Base-by-base conservation (phyloP, 1,284 basidiomycete species). In the Xanthoconium separans region DNA sequence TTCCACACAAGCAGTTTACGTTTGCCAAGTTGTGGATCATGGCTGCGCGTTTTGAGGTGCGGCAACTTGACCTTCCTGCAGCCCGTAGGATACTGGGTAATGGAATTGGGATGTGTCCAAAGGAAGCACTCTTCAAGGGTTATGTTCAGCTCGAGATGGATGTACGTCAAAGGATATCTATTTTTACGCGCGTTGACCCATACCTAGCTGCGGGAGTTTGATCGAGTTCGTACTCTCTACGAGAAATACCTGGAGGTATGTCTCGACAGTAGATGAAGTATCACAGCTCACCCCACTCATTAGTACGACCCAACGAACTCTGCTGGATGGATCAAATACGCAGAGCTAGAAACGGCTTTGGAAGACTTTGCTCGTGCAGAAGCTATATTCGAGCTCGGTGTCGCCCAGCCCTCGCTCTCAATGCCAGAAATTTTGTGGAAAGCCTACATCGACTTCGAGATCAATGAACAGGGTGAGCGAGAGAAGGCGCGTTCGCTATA, bases 381-480 rank as follows among this genome's bases (percentile, higher is more conserved):
- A 15, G 95, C 87, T 4, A 95, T 99, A 66, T 99, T 94, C 72
- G 95, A 99, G 72, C 85, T 99, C 37, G 97, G 93, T 4, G 84
- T 96, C n/a, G 79, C 88, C 4, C 97, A 99, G 66, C 73, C 81
- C 1, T 85, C 87, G n/a, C 79, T 99, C 40, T 95, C 97, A 54
- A 98, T 98, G 94, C 97, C 97, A 3, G 97, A 99, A 72, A 80
- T 98, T 12, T 81, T 98, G n/a, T 96, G 94, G 94, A 95, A 95
- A 69, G 92, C 93, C 5, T 99, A 95, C 73, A 94, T 99, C 74
- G 96, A 99, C 74, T 94, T 95, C 62, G 94, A 96, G 72, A 89
- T 93, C 12, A 69, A 69, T 61, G 93, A 95, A 60, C 94, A 97
- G 71, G 91, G 94, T 59, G 94, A 98, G 65, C 85, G 94, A 54